These are phyloP conservation scores for Aspergillus candidus DNA, from an alignment of 2,329 filamentous ascomycete species.

Conservation along the genomic window DNA sequence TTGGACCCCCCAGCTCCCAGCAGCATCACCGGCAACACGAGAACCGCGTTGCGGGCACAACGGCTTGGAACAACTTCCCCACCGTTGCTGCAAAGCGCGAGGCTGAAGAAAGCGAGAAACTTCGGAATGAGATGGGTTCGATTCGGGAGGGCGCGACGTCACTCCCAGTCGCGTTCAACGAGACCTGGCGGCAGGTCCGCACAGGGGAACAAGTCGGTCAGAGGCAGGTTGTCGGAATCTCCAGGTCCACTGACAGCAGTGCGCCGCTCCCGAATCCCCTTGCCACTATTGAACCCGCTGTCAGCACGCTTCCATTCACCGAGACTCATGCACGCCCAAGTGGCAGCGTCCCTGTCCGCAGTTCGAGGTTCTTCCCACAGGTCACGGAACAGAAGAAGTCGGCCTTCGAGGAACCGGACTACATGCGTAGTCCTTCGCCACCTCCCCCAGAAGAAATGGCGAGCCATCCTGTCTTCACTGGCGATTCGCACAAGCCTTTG, in stretches of 20 bases:
- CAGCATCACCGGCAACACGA: slow-evolving; percentile 27
- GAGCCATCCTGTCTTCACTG: slow-evolving; percentile 51
- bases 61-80: slow-evolving; percentile 43
- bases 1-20: slow-evolving; percentile 40
- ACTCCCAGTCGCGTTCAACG: slow-evolving; percentile 34
- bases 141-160: slow-evolving; percentile 32
- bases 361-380: slow-evolving; percentile 46
- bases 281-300: slow-evolving; percentile 32
- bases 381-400: slow-evolving; percentile 32
- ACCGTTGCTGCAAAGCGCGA: slow-evolving; percentile 35
- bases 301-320: slow-evolving; percentile 30
- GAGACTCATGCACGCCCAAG: slow-evolving; percentile 30
- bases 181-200: slow-evolving; percentile 44
- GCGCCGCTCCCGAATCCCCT: slow-evolving; percentile 27
- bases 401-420: slow-evolving; percentile 25
- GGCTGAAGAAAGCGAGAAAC: slow-evolving; percentile 35
- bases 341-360: slow-evolving; percentile 33
- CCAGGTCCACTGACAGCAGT: slow-evolving; percentile 26
- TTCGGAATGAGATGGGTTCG: slow-evolving; percentile 35
- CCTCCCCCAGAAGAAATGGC: slow-evolving; percentile 54
- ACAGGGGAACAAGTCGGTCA: slow-evolving; percentile 36
- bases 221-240: slow-evolving; percentile 33
- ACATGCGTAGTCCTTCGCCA: slow-evolving; percentile 41
- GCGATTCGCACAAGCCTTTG: slow-evolving; percentile 45
- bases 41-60: slow-evolving; percentile 23